These are phyloP conservation scores for Arthroderma uncinatum DNA, from an alignment of 2,329 filamentous ascomycete species.

Conservation along the genomic window DNA sequence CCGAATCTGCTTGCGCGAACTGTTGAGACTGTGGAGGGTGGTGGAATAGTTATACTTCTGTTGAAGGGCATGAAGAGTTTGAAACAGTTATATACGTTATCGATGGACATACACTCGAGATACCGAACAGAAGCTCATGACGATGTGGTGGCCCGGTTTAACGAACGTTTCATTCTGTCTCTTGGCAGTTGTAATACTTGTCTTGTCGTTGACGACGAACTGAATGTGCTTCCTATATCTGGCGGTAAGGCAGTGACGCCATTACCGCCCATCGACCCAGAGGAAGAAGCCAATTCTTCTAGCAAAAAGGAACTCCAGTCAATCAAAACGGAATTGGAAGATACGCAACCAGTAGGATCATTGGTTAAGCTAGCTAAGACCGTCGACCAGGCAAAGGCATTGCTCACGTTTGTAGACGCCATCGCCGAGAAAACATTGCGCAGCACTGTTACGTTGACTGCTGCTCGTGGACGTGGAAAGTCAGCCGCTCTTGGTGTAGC, in stretches of 20 bases:
- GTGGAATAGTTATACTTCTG: slow-evolving; percentile 77
- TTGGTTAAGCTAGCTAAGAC: slow-evolving; percentile 78
- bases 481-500: slow-evolving; percentile 91
- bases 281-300: slow-evolving; percentile 59
- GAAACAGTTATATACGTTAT: slow-evolving; percentile 92
- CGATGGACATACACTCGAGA: slow-evolving; percentile 94
- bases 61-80: slow-evolving; percentile 94
- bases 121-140: slow-evolving; percentile 94
- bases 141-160: slow-evolving; percentile 91
- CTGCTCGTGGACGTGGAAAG: slow-evolving; percentile 89
- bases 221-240: slow-evolving; percentile 94
- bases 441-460: slow-evolving; percentile 87
- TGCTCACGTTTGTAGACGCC: slow-evolving; percentile 93
- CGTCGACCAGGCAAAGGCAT: slow-evolving; percentile 87
- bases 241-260: slow-evolving; percentile 82
- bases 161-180: slow-evolving; percentile 92
- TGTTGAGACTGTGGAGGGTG: slow-evolving; percentile 95
- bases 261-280: slow-evolving; percentile 63
- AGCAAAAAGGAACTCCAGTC: slow-evolving; percentile 64
- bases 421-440: slow-evolving; percentile 92
- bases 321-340: slow-evolving; percentile 77
- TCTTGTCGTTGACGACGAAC: slow-evolving; percentile 90
- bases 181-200: slow-evolving; percentile 91
- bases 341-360: slow-evolving; percentile 75
- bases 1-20: slow-evolving; percentile 92